These are phyloP conservation scores for Pichia membranifaciens DNA, from an alignment of 805 yeast genomes.

Conservation along the genomic window DNA sequence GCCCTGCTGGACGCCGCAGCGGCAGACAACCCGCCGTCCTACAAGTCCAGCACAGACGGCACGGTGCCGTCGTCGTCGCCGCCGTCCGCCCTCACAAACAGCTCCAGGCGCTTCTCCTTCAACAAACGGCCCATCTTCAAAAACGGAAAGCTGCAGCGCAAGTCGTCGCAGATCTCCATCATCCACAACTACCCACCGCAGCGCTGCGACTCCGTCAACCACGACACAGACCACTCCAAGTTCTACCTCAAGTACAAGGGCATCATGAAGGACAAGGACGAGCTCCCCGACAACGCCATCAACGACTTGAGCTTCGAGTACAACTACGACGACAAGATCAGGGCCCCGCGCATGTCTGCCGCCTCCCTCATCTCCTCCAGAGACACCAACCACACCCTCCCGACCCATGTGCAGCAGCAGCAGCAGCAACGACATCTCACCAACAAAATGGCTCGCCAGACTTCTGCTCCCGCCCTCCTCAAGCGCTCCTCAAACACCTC, in stretches of 20 bases:
- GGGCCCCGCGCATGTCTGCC: conserved; percentile 49
- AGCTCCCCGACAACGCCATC: conserved; percentile 24
- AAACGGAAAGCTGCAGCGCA: conserved; percentile 9
- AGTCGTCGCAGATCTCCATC: conserved; percentile 26
- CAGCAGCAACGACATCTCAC: neutral
- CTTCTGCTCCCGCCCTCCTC: conserved; percentile 12
- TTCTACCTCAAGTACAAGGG: conserved; percentile 29
- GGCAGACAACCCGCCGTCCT: neutral
- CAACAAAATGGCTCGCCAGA: neutral
- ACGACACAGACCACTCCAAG: conserved; percentile 27
- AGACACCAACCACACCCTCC: neutral
- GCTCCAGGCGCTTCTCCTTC: conserved; percentile 25
- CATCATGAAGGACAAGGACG: conserved; percentile 27
- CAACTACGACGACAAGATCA: conserved; percentile 48
- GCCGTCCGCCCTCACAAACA: conserved; percentile 3
- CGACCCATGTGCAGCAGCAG: neutral
- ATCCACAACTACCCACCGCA: conserved; percentile 29
- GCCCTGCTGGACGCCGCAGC: neutral
- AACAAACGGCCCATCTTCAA: conserved; percentile 25
- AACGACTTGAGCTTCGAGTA: conserved; percentile 28
- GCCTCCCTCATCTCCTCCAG: conserved; percentile 22
- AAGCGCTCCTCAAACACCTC: conserved; percentile 9
- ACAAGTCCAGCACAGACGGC: neutral
- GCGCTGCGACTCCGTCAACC: conserved; percentile 23
- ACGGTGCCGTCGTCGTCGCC: conserved; percentile 1